A percentile compares a stretch with the other conserved stretches of the same genome.
Evolutionary conservation across 345 rosid genomes (phyloP).

Genomic region (Lumnitzera racemosa): DNA sequence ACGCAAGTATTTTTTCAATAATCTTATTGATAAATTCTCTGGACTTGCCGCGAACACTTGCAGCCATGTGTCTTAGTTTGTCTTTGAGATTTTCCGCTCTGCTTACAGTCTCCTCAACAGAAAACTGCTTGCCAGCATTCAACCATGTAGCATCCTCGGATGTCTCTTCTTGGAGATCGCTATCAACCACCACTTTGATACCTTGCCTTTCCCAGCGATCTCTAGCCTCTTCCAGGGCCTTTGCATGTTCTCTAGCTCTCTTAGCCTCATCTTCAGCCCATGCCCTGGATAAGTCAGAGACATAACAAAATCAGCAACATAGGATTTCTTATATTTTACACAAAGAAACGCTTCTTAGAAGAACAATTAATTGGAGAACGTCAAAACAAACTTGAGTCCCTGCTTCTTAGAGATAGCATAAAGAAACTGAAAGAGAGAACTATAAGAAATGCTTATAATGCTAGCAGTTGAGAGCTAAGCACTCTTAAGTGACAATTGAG

Average conservation of each 20-base stretch:
- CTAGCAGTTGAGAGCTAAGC: too few relatives aligned
- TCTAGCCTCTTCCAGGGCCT: slow-evolving; percentile 79
- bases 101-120: slow-evolving; percentile 46
- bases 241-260: slow-evolving; percentile 75
- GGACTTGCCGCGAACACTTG: slow-evolving; percentile 39
- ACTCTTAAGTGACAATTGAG: too few relatives aligned
- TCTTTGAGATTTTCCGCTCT: slow-evolving; percentile 45
- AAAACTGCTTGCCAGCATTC: slow-evolving; percentile 42
- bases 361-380: too few relatives aligned
- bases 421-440: too few relatives aligned
- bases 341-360: too few relatives aligned
- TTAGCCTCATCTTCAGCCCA: slow-evolving; percentile 98
- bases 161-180: slow-evolving; percentile 62
- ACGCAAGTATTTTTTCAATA: slow-evolving; percentile 31
- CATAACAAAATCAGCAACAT: neutral
- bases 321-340: too few relatives aligned
- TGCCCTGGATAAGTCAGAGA: slow-evolving; percentile 33
- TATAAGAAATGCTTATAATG: too few relatives aligned
- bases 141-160: slow-evolving; percentile 50
- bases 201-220: slow-evolving; percentile 84
- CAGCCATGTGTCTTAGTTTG: slow-evolving; percentile 56
- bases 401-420: too few relatives aligned
- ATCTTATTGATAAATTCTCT: slow-evolving; percentile 41
- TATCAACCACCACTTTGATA: slow-evolving; percentile 71
- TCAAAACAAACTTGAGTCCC: neutral